phyloP scores from a whole-genome alignment of 192 early-diverging fungal genomes.

The Coemansia pectinata region DNA sequence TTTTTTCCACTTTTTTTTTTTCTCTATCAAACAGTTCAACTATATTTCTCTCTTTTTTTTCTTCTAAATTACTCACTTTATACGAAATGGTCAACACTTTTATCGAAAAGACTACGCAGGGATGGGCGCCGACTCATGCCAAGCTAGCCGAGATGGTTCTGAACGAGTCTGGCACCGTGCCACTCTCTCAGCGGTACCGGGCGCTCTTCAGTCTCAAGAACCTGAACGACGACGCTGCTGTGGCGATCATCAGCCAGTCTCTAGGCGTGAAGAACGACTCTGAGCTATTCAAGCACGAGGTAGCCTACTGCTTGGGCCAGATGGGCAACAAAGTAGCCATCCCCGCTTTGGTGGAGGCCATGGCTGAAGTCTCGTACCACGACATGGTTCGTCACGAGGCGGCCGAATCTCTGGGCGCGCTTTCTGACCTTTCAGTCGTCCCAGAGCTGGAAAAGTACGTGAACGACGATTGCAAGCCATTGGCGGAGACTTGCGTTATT shows the following conservation, averaged over 20 bases:
- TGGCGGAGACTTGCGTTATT: conserved; percentile 88
- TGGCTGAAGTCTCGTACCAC: conserved; percentile 70
- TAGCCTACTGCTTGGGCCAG: conserved; percentile 96
- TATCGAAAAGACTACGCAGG: conserved; percentile 33
- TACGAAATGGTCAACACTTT: conserved; percentile 51
- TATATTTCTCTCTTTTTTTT: conserved; percentile 3
- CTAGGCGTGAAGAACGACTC: conserved; percentile 77
- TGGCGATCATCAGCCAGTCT: conserved; percentile 80
- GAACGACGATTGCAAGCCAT: conserved; percentile 65
- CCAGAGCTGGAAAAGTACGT: conserved; percentile 75
- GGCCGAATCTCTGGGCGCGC: conserved; percentile 94
- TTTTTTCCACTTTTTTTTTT: conserved; percentile 6
- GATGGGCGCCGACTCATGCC: conserved; percentile 59
- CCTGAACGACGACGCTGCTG: conserved; percentile 67
- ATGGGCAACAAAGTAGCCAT: conserved; percentile 84
- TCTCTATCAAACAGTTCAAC: background rate
- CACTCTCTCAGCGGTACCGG: conserved; percentile 87
- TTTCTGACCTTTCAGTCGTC: conserved; percentile 70
- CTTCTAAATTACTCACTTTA: background rate
- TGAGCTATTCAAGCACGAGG: conserved; percentile 90
- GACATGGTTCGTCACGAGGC: conserved; percentile 99
- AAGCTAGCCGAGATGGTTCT: conserved; percentile 66
- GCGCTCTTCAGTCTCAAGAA: conserved; percentile 92
- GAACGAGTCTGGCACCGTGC: conserved; percentile 59
- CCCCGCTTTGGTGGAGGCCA: conserved; percentile 63